phyloP scores from a whole-genome alignment of 164 flowering plant species.

The Chimonanthus salicifolius region DNA sequence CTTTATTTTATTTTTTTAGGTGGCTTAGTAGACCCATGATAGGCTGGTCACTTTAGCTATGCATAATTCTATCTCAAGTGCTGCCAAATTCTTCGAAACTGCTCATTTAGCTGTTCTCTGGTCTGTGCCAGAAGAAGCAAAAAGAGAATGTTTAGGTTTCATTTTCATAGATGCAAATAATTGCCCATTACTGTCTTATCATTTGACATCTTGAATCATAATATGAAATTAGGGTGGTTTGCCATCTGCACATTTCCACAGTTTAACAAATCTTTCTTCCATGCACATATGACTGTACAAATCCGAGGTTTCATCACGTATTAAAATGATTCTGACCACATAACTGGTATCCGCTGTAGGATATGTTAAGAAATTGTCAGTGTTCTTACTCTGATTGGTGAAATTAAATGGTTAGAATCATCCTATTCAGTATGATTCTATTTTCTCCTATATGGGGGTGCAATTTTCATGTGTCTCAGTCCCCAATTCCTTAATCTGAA shows the following conservation, averaged over 20 bases:
- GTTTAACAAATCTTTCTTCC: too few relatives aligned
- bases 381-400: not conserved
- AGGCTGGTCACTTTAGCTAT: not conserved
- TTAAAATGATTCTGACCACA: not conserved
- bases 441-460: too few relatives aligned
- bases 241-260: not conserved
- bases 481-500: too few relatives aligned
- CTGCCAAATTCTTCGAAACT: not conserved
- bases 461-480: too few relatives aligned
- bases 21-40: not conserved
- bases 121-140: not conserved
- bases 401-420: too few relatives aligned
- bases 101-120: not conserved
- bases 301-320: too few relatives aligned
- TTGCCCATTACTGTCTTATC: not conserved
- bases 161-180: too few relatives aligned
- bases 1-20: not conserved
- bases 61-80: not conserved
- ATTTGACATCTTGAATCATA: not conserved
- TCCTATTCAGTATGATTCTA: too few relatives aligned
- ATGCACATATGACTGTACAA: too few relatives aligned
- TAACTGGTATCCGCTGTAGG: not conserved
- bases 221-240: not conserved
- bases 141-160: not conserved
- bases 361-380: not conserved